These are phyloP conservation scores for Claviceps lovelessii DNA, from an alignment of 2,329 filamentous ascomycete genomes.

Conservation along the genomic window DNA sequence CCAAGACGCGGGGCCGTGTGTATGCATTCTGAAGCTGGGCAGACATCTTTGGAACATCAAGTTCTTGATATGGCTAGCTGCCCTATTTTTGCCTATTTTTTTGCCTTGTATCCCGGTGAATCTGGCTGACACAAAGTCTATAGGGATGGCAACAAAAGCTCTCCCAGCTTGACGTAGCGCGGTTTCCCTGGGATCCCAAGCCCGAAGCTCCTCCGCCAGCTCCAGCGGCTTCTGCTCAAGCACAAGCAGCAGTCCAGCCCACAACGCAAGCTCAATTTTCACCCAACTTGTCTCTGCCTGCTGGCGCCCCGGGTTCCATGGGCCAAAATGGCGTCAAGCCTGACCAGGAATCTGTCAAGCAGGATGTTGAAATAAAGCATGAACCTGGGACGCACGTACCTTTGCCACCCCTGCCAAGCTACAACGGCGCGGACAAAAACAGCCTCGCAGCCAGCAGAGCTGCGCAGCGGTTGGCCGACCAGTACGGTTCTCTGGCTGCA, in stretches of 20 bases:
- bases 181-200: conserved; percentile 91
- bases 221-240: conserved; percentile 19
- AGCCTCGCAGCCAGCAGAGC: conserved; percentile 39
- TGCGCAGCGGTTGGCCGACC: conserved; percentile 39
- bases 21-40: too few relatives aligned
- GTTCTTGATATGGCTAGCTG: too few relatives aligned
- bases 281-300: conserved; percentile 18
- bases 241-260: conserved; percentile 9
- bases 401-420: conserved; percentile 19
- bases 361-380: conserved; percentile 31
- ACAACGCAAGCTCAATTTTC: conserved; percentile 19
- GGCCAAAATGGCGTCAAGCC: conserved; percentile 26
- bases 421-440: conserved; percentile 21
- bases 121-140: conserved; percentile 4
- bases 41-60: too few relatives aligned
- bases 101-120: neutral
- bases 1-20: neutral
- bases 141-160: conserved; percentile 93
- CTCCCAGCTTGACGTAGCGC: conserved; percentile 67
- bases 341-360: conserved; percentile 32
- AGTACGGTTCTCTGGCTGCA: conserved; percentile 50
- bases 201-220: conserved; percentile 40
- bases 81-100: too few relatives aligned
- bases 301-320: conserved; percentile 15
- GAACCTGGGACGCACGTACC: conserved; percentile 25